phyloP scores from a whole-genome alignment of 106 monocot species.

The Phalaenopsis aphrodite region DNA sequence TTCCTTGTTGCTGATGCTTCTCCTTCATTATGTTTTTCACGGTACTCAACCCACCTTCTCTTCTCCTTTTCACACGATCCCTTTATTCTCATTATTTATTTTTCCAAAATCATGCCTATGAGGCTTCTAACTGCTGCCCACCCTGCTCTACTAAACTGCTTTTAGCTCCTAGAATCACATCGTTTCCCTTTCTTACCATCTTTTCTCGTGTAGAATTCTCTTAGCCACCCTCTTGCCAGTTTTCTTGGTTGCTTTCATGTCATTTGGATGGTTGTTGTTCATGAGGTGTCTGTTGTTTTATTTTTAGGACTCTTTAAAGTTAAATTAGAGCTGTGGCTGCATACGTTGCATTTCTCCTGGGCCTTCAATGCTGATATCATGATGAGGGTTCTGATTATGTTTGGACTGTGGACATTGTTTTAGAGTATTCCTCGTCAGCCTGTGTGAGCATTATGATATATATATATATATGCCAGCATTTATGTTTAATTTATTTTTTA shows the following conservation, averaged over 20 bases:
- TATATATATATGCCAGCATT: too few relatives aligned
- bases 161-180: too few relatives aligned
- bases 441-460: too few relatives aligned
- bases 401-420: background rate
- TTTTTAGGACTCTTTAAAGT: background rate
- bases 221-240: background rate
- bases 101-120: too few relatives aligned
- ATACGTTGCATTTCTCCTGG: background rate
- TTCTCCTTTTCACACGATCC: too few relatives aligned
- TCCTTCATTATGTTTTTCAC: too few relatives aligned
- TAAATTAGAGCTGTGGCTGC: background rate
- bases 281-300: background rate
- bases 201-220: background rate
- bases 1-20: too few relatives aligned
- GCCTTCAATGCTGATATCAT: background rate
- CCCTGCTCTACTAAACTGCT: background rate
- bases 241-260: background rate
- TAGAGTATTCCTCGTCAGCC: too few relatives aligned
- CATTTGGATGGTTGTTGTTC: background rate
- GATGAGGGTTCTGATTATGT: background rate
- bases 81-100: too few relatives aligned
- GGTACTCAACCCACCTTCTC: too few relatives aligned
- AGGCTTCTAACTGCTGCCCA: background rate
- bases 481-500: background rate
- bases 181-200: background rate